Percentiles rank a stretch among this genome's conserved stretches.
Conservation (phyloP, 1,284 basidiomycete genomes). For the Cutaneotrichosporon spelunceum region DNA sequence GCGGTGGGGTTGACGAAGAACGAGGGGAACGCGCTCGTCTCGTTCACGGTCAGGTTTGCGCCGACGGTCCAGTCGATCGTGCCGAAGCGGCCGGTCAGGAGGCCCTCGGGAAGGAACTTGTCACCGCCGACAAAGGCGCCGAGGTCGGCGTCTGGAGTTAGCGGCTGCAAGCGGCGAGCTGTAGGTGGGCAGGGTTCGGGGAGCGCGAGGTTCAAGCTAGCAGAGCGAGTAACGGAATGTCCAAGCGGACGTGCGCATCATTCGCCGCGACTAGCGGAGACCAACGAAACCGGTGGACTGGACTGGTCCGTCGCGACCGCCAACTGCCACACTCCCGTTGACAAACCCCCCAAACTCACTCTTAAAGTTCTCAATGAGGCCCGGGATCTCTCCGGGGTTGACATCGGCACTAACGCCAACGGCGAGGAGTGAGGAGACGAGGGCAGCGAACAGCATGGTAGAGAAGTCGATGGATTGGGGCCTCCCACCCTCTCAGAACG, state of each 20-base stretch:
- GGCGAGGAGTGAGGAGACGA: conserved; percentile 17
- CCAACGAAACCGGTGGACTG: too few species aligned
- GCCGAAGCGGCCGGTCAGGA: conserved; percentile 18
- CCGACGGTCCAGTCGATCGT: conserved; percentile 13
- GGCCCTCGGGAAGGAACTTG: conserved; percentile 19
- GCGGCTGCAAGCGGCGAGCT: too few species aligned
- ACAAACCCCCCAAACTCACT: conserved; percentile 10
- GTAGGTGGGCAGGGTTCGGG: too few species aligned
- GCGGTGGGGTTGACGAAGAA: conserved; percentile 64
- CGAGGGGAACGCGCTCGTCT: conserved; percentile 80
- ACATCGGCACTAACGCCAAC: conserved; percentile 9
- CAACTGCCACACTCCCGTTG: not conserved
- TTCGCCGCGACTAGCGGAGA: too few species aligned
- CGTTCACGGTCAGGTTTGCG: conserved; percentile 13
- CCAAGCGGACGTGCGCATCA: too few species aligned
- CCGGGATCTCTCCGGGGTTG: conserved; percentile 11
- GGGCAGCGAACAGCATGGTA: conserved; percentile 17
- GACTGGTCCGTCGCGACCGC: too few species aligned
- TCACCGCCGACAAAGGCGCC: conserved; percentile 9
- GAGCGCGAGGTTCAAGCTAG: too few species aligned
- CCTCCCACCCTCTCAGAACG: too few species aligned
- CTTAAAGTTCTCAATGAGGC: conserved; percentile 12
- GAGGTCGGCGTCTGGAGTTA: conserved; percentile 13
- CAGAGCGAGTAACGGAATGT: too few species aligned
- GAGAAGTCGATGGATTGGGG: not conserved